Evolutionary conservation across 208 protist species (phyloP).

Genomic region (Leishmania martiniquensis): DNA sequence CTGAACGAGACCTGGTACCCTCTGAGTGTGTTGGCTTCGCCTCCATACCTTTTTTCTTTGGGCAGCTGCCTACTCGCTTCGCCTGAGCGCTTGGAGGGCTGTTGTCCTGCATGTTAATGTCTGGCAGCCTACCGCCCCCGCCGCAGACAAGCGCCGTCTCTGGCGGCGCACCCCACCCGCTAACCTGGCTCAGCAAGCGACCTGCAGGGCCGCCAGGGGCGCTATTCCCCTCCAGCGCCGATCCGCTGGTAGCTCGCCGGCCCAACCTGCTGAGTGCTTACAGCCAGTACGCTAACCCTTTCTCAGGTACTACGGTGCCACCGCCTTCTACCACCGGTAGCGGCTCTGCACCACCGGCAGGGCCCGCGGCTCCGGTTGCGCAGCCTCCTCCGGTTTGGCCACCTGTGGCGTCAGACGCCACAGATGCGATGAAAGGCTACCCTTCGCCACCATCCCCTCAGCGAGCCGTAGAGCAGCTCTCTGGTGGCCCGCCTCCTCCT

Average conservation of each 20-base stretch:
- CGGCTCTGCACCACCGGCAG: neutral
- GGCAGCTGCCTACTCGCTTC: neutral
- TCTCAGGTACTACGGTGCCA: neutral
- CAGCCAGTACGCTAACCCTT: conserved; percentile 21
- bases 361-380: neutral
- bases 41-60: neutral
- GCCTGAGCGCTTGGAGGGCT: neutral
- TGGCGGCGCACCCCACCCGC: conserved; percentile 1
- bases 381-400: neutral
- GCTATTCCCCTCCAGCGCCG: neutral
- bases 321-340: conserved; percentile 2
- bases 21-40: neutral
- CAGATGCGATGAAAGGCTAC: neutral
- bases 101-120: neutral
- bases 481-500: neutral
- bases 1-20: no score
- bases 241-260: conserved; percentile 6
- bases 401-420: neutral
- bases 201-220: conserved; percentile 2
- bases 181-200: conserved; percentile 12
- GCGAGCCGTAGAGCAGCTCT: neutral
- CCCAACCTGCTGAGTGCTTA: conserved; percentile 25
- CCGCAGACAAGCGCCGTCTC: neutral
- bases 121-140: conserved; percentile 13
- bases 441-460: neutral